phyloP scores from a whole-genome alignment of 768 basidiomycete species.

The Lentinus tigrinus region DNA sequence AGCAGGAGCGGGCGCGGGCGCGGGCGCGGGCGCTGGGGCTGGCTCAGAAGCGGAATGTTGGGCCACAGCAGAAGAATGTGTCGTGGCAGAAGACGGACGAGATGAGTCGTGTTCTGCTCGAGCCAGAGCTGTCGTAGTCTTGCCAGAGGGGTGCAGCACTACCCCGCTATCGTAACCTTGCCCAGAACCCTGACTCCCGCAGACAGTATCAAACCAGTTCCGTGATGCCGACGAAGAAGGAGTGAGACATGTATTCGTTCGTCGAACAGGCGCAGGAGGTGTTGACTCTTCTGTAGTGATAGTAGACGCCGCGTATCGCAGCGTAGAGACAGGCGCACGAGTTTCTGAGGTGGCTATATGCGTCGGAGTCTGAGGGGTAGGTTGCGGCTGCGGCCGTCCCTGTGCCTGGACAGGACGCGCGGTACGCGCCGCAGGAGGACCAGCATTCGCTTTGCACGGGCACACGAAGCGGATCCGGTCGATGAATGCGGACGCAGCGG shows the following conservation, averaged over 20 bases:
- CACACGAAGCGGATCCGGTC: constrained; percentile 64
- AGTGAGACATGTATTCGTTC: not conserved
- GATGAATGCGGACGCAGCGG: constrained; percentile 56
- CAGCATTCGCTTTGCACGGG: constrained; percentile 66
- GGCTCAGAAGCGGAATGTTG: constrained; percentile 8
- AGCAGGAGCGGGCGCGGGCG: not conserved
- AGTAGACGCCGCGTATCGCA: not conserved
- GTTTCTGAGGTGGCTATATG: not conserved
- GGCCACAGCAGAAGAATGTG: constrained; percentile 3
- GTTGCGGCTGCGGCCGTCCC: not conserved
- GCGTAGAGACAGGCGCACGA: not conserved
- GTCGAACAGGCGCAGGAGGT: not conserved
- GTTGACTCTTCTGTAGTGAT: not conserved
- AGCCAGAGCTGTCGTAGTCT: too few relatives aligned
- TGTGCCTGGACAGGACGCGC: not conserved
- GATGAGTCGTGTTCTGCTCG: not conserved
- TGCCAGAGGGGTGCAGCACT: not conserved
- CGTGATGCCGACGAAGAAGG: not conserved
- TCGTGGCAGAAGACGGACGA: constrained; percentile 12
- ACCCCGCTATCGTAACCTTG: not conserved
- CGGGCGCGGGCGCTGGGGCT: not conserved
- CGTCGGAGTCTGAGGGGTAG: not conserved
- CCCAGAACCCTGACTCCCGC: not conserved
- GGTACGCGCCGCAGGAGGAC: constrained; percentile 22
- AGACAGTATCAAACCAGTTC: not conserved